These are phyloP conservation scores for Aspergillus sp. DNA, from an alignment of 2,329 filamentous ascomycete genomes.

Conservation along the genomic window DNA sequence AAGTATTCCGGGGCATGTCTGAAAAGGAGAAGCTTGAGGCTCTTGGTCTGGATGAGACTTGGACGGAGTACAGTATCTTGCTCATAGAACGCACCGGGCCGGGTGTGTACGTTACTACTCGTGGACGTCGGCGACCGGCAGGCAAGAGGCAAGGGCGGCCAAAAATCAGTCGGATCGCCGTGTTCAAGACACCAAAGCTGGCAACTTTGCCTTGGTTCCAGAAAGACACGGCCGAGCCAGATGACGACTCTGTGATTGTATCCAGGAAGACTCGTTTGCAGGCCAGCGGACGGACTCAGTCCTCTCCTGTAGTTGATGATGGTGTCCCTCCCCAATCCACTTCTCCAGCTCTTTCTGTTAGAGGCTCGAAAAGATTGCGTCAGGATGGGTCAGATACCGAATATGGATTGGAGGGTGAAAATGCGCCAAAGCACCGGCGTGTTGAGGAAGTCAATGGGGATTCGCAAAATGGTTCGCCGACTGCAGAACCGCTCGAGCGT, in stretches of 20 bases:
- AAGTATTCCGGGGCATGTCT: slow-evolving; percentile 33
- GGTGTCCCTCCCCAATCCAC: background rate
- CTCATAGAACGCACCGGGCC: slow-evolving; percentile 39
- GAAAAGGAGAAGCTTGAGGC: slow-evolving; percentile 42
- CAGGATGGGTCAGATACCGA: slow-evolving; percentile 5
- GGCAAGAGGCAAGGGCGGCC: slow-evolving; percentile 43
- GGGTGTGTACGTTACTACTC: slow-evolving; percentile 45
- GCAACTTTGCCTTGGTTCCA: slow-evolving; percentile 40
- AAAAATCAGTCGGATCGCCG: slow-evolving; percentile 40
- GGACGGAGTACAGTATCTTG: slow-evolving; percentile 43
- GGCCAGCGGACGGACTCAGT: background rate
- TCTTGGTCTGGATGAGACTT: slow-evolving; percentile 43
- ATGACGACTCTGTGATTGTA: slow-evolving; percentile 1
- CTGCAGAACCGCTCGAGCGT: background rate
- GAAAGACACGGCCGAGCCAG: slow-evolving; percentile 4
- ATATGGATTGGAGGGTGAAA: background rate
- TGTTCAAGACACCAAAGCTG: slow-evolving; percentile 41
- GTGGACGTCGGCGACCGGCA: slow-evolving; percentile 40
- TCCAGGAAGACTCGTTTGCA: background rate
- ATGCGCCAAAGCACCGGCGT: slow-evolving; percentile 22
- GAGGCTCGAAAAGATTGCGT: slow-evolving; percentile 16
- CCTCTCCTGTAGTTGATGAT: background rate
- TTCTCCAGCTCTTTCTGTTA: background rate
- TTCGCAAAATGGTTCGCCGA: background rate
- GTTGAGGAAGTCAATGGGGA: slow-evolving; percentile 15